These are phyloP conservation scores for Massariosphaeria phaeospora DNA, from an alignment of 495 filamentous ascomycete genomes.

Conservation along the genomic window DNA sequence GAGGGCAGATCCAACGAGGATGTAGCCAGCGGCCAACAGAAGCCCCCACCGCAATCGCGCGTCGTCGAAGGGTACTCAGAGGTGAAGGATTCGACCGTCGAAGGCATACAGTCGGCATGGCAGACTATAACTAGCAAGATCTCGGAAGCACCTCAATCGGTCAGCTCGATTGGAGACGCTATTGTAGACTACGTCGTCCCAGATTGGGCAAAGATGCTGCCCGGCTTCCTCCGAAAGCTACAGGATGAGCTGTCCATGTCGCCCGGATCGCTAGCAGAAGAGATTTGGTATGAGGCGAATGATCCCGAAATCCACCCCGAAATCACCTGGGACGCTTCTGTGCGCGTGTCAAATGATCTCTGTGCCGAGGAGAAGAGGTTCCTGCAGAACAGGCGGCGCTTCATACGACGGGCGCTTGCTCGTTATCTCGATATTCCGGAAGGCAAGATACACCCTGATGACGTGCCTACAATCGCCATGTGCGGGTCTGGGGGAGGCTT, in stretches of 20 bases:
- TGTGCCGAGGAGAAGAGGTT: conserved; percentile 80
- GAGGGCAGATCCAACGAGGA: conserved; percentile 12
- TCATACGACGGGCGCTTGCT: conserved; percentile 66
- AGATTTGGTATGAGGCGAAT: conserved; percentile 88
- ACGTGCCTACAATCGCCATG: conserved; percentile 87
- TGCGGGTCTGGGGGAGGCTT: conserved; percentile 91
- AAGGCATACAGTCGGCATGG: conserved; percentile 7
- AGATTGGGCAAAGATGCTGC: conserved; percentile 73
- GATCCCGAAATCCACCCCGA: conserved; percentile 81
- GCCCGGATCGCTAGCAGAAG: conserved; percentile 79
- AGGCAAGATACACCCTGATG: conserved; percentile 79
- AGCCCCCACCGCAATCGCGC: conserved; percentile 27
- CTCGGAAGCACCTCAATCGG: conserved; percentile 15
- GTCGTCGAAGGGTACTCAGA: conserved; percentile 10
- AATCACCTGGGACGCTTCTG: conserved; percentile 69
- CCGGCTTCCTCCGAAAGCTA: conserved; percentile 74
- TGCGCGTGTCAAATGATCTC: conserved; percentile 75
- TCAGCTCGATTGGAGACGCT: conserved; percentile 52
- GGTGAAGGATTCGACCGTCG: not conserved
- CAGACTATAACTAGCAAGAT: conserved; percentile 10
- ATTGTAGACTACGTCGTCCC: conserved; percentile 69
- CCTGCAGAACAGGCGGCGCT: conserved; percentile 55
- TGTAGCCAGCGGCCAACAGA: conserved; percentile 15
- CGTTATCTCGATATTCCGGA: conserved; percentile 73
- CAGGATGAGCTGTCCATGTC: conserved; percentile 81